phyloP scores from a whole-genome alignment of 2,329 filamentous ascomycete genomes.

The Pyrenophora seminiperda region DNA sequence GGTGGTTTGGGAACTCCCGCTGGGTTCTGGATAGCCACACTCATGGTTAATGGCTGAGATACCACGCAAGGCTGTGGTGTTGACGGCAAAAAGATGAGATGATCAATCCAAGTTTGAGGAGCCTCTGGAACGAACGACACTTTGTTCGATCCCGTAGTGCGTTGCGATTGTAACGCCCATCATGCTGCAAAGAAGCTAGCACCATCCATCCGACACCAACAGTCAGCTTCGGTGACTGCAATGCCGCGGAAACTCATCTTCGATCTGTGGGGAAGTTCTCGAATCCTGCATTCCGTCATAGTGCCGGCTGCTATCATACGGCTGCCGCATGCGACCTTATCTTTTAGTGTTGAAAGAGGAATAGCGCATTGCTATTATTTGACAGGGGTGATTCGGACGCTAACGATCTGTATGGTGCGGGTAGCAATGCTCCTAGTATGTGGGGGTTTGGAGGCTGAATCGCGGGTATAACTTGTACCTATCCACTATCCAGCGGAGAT shows the following conservation, averaged over 20 bases:
- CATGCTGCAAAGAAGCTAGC: conserved; percentile 10
- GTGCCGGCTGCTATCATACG: conserved; percentile 8
- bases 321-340: conserved; percentile 44
- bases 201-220: conserved; percentile 11
- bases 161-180: conserved; percentile 15
- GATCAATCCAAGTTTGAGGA: not conserved
- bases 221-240: conserved; percentile 14
- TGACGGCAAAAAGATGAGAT: not conserved
- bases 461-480: not conserved
- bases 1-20: conserved; percentile 24
- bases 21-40: conserved; percentile 15
- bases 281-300: conserved; percentile 26
- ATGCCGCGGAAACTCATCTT: conserved; percentile 24
- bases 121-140: not conserved
- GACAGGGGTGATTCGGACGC: not conserved
- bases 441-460: conserved; percentile 18
- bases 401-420: conserved; percentile 12
- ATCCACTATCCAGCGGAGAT: conserved; percentile 33
- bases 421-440: conserved; percentile 21
- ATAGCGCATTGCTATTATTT: conserved; percentile 28
- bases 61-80: not conserved
- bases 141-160: not conserved
- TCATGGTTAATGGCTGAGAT: conserved; percentile 22
- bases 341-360: conserved; percentile 31
- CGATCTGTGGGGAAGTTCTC: conserved; percentile 31